Evolutionary conservation across 495 filamentous ascomycete species (phyloP), one percentile per base, ranked within the genome.

Genomic region (Platismatia glauca): DNA sequence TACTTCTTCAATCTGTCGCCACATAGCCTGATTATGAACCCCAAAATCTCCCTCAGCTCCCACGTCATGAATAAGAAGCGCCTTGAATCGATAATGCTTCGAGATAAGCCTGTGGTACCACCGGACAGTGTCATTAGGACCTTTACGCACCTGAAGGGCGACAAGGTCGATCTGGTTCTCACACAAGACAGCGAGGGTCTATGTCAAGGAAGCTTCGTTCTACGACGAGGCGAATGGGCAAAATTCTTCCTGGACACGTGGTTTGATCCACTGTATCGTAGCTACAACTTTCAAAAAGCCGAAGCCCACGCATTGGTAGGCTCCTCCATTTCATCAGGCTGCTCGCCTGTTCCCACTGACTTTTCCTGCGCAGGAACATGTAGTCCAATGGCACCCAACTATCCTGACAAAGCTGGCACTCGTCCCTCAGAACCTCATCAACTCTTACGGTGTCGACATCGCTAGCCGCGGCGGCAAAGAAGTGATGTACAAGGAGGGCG

Each of bases 371-470:
- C 66, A 93, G 88, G 89, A 93, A 73, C 89, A 92, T 69, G 89
- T 96, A 62, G 84, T 93, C 38, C 94, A 96, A 79, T 99, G 95
- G 95, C 95, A 99, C 71, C 91, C 94, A n/a, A 99, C 94, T 1
- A 90, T 97, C 59, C 81, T 99, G 24, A 88, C 91, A 27, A 90
- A 90, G 68, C 74, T 96, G 60, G 91, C 88, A 2, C 76, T 99
- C 16, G 76, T 99, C 24, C 90, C 91, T 5, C 93, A 97, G 75
- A 81, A 85, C 24, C 75, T 80, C 43, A 73, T 99, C 68, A 95
- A 95, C 72, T 79, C 90, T 6, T 96, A 95, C 71, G 79, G 76
- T 68, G 72, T 76, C 33, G 80, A 82, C 58, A 76, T 79, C 9
- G 64, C 71, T 73, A 33, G 71, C 72, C 16, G 71, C 71, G n/a